Base-by-base conservation (phyloP, 352 stramenopile species). In the Globisporangium paroecandrum region DNA sequence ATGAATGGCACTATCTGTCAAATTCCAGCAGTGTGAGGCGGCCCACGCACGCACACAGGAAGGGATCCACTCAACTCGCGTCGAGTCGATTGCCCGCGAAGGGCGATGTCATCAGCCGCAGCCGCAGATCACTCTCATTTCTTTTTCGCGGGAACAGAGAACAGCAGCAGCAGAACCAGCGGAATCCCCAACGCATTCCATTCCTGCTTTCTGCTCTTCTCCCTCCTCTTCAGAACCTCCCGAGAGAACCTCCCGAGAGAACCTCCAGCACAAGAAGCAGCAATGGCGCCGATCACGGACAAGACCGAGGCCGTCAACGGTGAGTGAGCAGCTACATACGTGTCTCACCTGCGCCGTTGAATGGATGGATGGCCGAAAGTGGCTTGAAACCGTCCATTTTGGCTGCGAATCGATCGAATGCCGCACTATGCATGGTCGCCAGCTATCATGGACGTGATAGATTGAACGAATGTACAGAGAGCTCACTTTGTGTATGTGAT, bases 271-370 rank as follows among this genome's bases (percentile, higher is more conserved):
- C 29, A 32, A 32, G 29, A 32, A 59, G 54, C 27, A 29, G 22
- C 43, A 27, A 69, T 69, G 64, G 41, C 64, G 46, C 64, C 64
- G 43, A 69, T 69, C 56, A 51, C 43, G 43, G 43, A 51, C 43
- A 51, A 51, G 18, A 24, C 18, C 43, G 57, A 61, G 3, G 62
- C 22, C 13, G 57, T 34, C 51, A 54, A 67, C 49, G 62, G 62
- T 59, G 54, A 51, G 51, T 38, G 32, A 38, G 20, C 27, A 24
- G 59, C 59, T 38, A 34, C 20, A 15, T 38, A 24, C 20, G 22
- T 51, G 43, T 24, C 43, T 51, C 18, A 24, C 18, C 7, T 51
- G 43, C 6, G 43, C 43, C 20, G 6, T 49, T 49, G 15, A 13
- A 10, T 10, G 41, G 22, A 53, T 25, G 3, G 20, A n/a, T 25